Conservation (phyloP, 345 rosid species). For the Corymbia maculata region DNA sequence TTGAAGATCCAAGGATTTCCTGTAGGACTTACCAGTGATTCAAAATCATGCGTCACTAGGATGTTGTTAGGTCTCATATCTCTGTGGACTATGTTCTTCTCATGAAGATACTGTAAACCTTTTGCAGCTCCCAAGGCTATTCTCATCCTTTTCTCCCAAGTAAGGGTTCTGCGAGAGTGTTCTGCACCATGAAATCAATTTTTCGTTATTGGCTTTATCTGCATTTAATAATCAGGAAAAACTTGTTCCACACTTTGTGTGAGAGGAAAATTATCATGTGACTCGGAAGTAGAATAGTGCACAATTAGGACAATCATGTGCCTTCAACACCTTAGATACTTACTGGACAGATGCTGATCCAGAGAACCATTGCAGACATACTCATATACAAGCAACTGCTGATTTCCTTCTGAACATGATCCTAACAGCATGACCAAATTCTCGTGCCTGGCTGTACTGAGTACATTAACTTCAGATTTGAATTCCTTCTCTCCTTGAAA, state of each 20-base stretch:
- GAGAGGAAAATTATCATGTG: not conserved
- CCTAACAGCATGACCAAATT: slow-evolving; percentile 55
- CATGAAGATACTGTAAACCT: slow-evolving; percentile 50
- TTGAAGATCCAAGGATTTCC: not conserved
- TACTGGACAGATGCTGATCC: slow-evolving; percentile 59
- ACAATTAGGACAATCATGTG: not conserved
- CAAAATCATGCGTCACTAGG: slow-evolving; percentile 51
- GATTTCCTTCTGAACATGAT: slow-evolving; percentile 48
- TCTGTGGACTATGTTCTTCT: slow-evolving; percentile 48
- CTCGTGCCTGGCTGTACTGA: slow-evolving; percentile 49
- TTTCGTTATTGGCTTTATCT: not conserved
- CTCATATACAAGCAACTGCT: slow-evolving; percentile 53
- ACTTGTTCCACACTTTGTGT: not conserved
- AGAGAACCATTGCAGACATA: slow-evolving; percentile 51
- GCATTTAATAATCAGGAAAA: not conserved
- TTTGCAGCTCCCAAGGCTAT: slow-evolving; percentile 51
- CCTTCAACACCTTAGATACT: not conserved
- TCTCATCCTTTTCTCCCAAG: slow-evolving; percentile 52
- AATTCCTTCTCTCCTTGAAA: slow-evolving; percentile 59
- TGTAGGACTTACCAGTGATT: slow-evolving; percentile 34
- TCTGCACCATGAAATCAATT: slow-evolving; percentile 24
- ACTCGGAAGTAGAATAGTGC: not conserved
- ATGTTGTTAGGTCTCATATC: slow-evolving; percentile 63
- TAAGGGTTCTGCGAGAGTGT: slow-evolving; percentile 26
- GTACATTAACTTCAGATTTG: slow-evolving; percentile 52